Conservation (phyloP, 306 rosid species). For the Pyrus betulifolia region DNA sequence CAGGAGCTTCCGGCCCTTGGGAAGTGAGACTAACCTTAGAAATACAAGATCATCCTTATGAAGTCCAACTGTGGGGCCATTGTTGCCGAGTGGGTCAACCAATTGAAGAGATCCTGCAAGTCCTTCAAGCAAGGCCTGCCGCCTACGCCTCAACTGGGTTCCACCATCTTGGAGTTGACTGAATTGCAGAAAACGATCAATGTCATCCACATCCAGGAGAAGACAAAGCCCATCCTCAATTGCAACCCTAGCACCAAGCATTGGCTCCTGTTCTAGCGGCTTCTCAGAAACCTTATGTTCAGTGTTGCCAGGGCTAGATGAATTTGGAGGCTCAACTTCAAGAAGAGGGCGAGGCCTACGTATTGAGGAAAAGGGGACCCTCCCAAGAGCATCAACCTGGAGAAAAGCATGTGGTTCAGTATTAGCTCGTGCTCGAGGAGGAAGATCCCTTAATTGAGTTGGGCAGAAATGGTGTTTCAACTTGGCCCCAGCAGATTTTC, state of each 20-base stretch:
- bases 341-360: conserved; percentile 99
- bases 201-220: conserved; percentile 94
- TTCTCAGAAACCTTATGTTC: conserved; percentile 74
- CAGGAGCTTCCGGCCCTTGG: conserved; percentile 85
- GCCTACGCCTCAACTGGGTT: conserved; percentile 46
- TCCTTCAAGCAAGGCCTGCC: conserved; percentile 69
- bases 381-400: conserved; percentile 97
- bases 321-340: conserved; percentile 84
- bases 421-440: conserved; percentile 68
- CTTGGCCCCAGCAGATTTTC: conserved; percentile 66
- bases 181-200: conserved; percentile 83
- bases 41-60: conserved; percentile 81
- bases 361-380: conserved; percentile 97
- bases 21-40: conserved; percentile 71
- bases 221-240: conserved; percentile 93
- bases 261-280: conserved; percentile 95
- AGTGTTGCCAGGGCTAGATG: conserved; percentile 37
- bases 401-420: conserved; percentile 95
- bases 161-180: conserved; percentile 85
- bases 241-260: conserved; percentile 88
- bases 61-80: conserved; percentile 51
- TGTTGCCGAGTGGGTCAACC: conserved; percentile 83
- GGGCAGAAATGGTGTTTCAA: conserved; percentile 93
- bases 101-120: conserved; percentile 80
- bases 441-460: conserved; percentile 74